Conservation (phyloP, 208 protist genomes). For the Wallacemonas sp. region DNA sequence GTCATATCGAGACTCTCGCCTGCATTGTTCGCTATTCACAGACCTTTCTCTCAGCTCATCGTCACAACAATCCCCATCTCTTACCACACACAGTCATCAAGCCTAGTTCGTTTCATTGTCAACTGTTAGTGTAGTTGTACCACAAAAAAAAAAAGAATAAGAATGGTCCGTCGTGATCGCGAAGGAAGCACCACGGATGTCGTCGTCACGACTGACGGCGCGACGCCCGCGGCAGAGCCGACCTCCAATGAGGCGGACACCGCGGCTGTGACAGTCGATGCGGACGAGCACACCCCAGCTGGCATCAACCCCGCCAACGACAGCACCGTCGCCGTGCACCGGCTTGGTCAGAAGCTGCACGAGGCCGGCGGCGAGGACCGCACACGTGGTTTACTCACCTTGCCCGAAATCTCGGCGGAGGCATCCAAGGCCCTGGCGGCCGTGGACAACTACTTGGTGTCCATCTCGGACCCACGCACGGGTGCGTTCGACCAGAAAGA, state of each 20-base stretch:
- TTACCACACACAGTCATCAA: too few relatives aligned
- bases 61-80: too few relatives aligned
- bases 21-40: too few relatives aligned
- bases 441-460: conserved; percentile 61
- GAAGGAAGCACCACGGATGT: conserved; percentile 4
- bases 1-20: too few relatives aligned
- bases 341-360: conserved; percentile 14
- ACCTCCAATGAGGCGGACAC: not conserved
- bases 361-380: conserved; percentile 24
- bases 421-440: conserved; percentile 30
- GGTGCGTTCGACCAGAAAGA: conserved; percentile 10
- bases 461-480: conserved; percentile 48
- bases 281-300: not conserved
- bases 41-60: too few relatives aligned
- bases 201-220: conserved; percentile 7
- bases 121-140: too few relatives aligned
- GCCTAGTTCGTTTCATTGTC: too few relatives aligned
- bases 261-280: not conserved
- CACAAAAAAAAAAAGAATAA: too few relatives aligned
- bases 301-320: conserved; percentile 11
- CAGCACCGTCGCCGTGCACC: conserved; percentile 10
- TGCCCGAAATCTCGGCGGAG: conserved; percentile 29
- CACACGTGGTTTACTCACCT: conserved; percentile 29
- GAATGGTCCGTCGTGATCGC: conserved; percentile 3
- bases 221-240: not conserved